Percentiles rank a stretch among this genome's conserved stretches.
phyloP scores from a whole-genome alignment of 768 basidiomycete genomes.

The Macrocybe gigantea region DNA sequence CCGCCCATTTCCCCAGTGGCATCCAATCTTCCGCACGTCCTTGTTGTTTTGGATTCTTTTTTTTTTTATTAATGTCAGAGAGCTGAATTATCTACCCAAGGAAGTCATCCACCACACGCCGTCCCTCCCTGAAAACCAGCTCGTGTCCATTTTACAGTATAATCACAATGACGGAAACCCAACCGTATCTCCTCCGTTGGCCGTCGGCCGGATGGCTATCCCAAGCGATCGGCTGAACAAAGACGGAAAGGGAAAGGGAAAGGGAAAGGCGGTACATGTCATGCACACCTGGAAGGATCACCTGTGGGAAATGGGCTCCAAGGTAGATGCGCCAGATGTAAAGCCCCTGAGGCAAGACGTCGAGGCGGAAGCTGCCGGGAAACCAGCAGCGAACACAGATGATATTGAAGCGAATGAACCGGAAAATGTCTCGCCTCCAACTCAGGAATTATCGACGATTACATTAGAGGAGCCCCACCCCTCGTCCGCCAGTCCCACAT shows the following conservation, averaged over 20 bases:
- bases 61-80: neutral
- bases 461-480: constrained; percentile 4
- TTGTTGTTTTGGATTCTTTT: neutral
- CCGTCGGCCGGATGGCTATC: constrained; percentile 68
- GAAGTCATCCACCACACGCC: constrained; percentile 55
- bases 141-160: constrained; percentile 61
- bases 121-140: constrained; percentile 35
- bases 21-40: neutral
- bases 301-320: constrained; percentile 70
- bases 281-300: constrained; percentile 75
- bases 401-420: constrained; percentile 7
- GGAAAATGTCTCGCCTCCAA: neutral
- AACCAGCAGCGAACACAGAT: constrained; percentile 11
- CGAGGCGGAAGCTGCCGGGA: constrained; percentile 3
- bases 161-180: constrained; percentile 23
- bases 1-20: neutral
- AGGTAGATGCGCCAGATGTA: constrained; percentile 46
- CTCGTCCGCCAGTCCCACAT: constrained; percentile 8
- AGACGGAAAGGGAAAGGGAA: constrained; percentile 53
- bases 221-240: constrained; percentile 38
- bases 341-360: constrained; percentile 15
- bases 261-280: constrained; percentile 74
- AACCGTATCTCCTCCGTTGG: constrained; percentile 54
- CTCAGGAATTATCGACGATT: constrained; percentile 7
- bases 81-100: constrained; percentile 21